Percentiles rank a stretch among this genome's conserved stretches.
Evolutionary conservation across 352 stramenopile species (phyloP).

Genomic region (Phytophthora pluvialis): DNA sequence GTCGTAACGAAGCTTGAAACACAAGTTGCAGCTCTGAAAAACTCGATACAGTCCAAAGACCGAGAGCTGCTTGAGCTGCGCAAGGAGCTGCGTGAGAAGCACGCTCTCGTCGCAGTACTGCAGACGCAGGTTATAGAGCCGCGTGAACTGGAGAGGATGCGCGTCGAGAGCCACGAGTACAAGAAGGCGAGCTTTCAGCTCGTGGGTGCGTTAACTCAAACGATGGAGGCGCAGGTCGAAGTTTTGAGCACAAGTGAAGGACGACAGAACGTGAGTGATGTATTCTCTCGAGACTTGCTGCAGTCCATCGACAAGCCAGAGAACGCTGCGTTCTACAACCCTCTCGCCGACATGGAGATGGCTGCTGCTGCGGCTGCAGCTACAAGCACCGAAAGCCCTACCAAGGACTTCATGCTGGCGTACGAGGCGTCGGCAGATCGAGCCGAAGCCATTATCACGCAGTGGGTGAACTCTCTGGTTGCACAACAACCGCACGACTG

Average conservation of each 20-base stretch:
- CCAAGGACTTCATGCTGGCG: conserved; percentile 29
- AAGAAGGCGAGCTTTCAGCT: conserved; percentile 80
- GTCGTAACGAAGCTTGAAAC: conserved; percentile 42
- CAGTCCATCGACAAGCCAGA: conserved; percentile 71
- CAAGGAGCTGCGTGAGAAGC: conserved; percentile 47
- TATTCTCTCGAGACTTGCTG: conserved; percentile 72
- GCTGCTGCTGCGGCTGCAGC: conserved; percentile 2
- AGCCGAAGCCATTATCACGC: conserved; percentile 72
- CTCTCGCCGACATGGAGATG: conserved; percentile 54
- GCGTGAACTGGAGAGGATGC: conserved; percentile 61
- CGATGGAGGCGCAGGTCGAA: conserved; percentile 68
- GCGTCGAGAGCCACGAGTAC: conserved; percentile 63
- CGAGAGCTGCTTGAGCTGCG: conserved; percentile 62
- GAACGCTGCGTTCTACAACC: conserved; percentile 68
- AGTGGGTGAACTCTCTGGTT: conserved; percentile 77
- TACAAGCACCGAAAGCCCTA: conserved; percentile 2
- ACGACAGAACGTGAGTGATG: conserved; percentile 61
- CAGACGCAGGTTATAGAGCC: conserved; percentile 61
- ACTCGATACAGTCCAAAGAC: conserved; percentile 48
- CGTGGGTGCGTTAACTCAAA: conserved; percentile 45
- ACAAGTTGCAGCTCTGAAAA: conserved; percentile 40
- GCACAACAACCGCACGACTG: conserved; percentile 56
- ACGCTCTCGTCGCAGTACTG: conserved; percentile 39
- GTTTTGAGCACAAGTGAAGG: conserved; percentile 66
- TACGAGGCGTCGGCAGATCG: conserved; percentile 68